These are phyloP conservation scores for Durusdinium trenchii DNA, from an alignment of 73 alveolate genomes.

Conservation along the genomic window DNA sequence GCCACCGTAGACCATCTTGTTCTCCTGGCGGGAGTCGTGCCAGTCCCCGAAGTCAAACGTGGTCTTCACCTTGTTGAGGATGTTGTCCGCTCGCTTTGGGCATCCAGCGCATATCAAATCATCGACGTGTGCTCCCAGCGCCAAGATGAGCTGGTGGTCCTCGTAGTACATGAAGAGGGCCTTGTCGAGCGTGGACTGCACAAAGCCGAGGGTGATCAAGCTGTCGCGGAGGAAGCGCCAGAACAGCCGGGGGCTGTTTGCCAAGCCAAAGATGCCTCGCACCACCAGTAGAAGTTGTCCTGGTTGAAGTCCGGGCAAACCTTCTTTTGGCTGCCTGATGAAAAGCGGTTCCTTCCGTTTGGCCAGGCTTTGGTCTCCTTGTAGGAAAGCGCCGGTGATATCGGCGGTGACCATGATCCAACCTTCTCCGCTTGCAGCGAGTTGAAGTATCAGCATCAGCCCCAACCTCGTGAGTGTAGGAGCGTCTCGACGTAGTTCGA, in stretches of 20 bases:
- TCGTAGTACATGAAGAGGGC: constrained; percentile 14
- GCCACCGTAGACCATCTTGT: constrained; percentile 1
- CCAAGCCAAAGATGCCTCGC: constrained; percentile 52
- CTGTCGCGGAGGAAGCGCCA: constrained; percentile 24
- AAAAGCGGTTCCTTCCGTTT: neutral
- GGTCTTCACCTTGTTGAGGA: neutral
- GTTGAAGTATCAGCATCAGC: neutral
- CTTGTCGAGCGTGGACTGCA: constrained; percentile 13
- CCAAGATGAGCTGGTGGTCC: neutral
- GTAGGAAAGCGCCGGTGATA: constrained; percentile 54
- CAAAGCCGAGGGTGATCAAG: constrained; percentile 2
- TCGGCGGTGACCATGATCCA: constrained; percentile 2
- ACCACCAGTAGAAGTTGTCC: constrained; percentile 43
- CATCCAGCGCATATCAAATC: neutral
- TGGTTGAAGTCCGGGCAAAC: neutral
- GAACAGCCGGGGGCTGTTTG: constrained; percentile 24
- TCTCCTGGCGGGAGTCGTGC: constrained; percentile 1
- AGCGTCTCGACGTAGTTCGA: neutral
- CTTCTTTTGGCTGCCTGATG: constrained; percentile 32
- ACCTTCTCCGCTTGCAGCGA: neutral
- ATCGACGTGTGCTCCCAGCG: constrained; percentile 45
- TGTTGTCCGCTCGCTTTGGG: neutral
- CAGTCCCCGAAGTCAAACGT: constrained; percentile 29
- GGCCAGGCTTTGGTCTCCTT: constrained; percentile 35
- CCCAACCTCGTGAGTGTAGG: constrained; percentile 17